Base-by-base conservation (phyloP, 257 asterid species). In the Jacaranda mimosifolia region DNA sequence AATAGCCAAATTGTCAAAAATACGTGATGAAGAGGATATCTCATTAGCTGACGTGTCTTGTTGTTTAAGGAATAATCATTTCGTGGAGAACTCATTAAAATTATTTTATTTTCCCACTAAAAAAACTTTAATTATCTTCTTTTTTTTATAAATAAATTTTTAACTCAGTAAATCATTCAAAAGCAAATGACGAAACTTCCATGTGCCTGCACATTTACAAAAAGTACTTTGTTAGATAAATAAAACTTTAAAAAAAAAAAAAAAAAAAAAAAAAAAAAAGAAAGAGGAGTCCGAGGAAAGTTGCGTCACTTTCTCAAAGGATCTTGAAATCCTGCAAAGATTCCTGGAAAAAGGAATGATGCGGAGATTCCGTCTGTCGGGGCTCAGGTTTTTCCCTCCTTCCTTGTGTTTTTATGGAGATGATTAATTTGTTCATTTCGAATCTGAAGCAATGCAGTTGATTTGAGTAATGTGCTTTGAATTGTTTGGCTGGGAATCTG, bases 401-500 rank as follows among this genome's bases (percentile, higher is more conserved):
- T 60, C 38, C 62, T 17, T 64, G 5, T 35, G 1, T 6, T 74
- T n/a, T 60, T 45, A 1, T 45, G 60, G 55, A 42, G 74, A 73
- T 17, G 45, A 63, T 57, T 13, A 57, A 46, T 19, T 60, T 65
- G 58, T 38, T 62, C 52, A 8, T 32, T 3, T 36, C 43, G 42
- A 48, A 63, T 80, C 17, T 19, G 7, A n/a, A 15, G 0, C 70
- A 58, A 66, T 69, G 84, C 73, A 17, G 73, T 69, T 80, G 73
- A 69, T 59, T 68, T 66, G 7, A 2, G 76, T 63, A 69, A 62
- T 18, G 67, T 68, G 83, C 71, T n/a, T 21, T 56, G n/a, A 9
- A n/a, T 49, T 63, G 32, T 39, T 48, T 6, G 0, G 62, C 62
- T 55, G 32, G 10, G 0, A 1, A 32, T 26, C 35, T 42, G 15